phyloP scores from a whole-genome alignment of 306 rosid species.

The Lagenaria siceraria region DNA sequence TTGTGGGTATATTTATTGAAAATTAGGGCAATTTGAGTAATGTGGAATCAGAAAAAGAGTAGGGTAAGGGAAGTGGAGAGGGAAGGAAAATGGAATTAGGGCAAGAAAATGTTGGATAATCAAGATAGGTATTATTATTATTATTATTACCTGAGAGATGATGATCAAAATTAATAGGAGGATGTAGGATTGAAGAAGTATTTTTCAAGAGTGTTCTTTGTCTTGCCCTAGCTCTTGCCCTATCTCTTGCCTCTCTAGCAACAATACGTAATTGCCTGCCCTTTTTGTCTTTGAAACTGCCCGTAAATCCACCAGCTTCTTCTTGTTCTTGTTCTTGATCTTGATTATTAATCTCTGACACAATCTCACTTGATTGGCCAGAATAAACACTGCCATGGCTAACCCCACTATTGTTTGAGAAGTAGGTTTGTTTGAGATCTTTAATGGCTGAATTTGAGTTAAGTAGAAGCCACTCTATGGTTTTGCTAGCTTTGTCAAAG shows the following conservation, averaged over 20 bases:
- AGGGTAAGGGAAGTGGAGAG: not conserved
- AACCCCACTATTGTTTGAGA: not conserved
- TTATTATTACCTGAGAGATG: no score
- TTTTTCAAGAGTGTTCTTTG: conserved; percentile 30
- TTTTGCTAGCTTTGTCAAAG: conserved; percentile 46
- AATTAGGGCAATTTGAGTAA: conserved; percentile 1
- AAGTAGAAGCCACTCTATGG: conserved; percentile 39
- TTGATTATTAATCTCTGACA: not conserved
- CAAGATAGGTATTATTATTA: not conserved
- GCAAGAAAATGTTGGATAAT: not conserved
- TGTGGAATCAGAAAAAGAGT: not conserved
- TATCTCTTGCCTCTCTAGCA: conserved; percentile 31
- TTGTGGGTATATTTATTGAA: not conserved
- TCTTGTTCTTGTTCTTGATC: no score
- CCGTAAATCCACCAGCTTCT: not conserved
- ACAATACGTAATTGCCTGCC: conserved; percentile 5
- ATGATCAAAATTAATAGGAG: no score
- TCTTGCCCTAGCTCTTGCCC: conserved; percentile 46
- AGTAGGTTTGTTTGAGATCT: conserved; percentile 17
- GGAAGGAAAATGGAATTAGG: not conserved
- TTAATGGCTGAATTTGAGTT: conserved; percentile 30
- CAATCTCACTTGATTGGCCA: not conserved
- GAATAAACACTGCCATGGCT: conserved; percentile 6
- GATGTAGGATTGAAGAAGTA: not conserved
- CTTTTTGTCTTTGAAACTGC: not conserved